A percentile compares a stretch with the other conserved stretches of the same genome.
These are phyloP conservation scores for Acer yangbiense DNA, from an alignment of 345 rosid genomes.

Conservation along the genomic window DNA sequence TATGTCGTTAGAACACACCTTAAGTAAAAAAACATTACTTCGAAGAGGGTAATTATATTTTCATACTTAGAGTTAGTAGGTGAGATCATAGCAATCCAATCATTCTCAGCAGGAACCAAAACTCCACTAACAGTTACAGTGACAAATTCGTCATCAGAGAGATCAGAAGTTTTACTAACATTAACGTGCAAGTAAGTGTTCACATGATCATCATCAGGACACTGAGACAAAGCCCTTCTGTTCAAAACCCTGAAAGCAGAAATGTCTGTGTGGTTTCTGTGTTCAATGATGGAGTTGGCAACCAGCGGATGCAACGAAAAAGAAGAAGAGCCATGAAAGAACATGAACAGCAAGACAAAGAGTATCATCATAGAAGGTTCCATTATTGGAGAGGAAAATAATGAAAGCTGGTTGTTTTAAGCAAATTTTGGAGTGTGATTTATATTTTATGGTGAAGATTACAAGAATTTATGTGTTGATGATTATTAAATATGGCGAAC, in stretches of 20 bases:
- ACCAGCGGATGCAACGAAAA: slow-evolving; percentile 36
- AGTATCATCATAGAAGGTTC: background rate
- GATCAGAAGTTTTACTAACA: slow-evolving; percentile 10
- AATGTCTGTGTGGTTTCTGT: slow-evolving; percentile 45
- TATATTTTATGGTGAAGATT: background rate
- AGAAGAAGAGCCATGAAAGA: slow-evolving; percentile 7
- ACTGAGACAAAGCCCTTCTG: slow-evolving; percentile 39
- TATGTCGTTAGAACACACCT: too few species aligned
- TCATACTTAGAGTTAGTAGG: slow-evolving; percentile 54
- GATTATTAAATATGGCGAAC: background rate
- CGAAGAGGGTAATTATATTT: too few species aligned
- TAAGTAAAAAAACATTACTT: too few species aligned
- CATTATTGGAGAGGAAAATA: background rate
- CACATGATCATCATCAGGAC: slow-evolving; percentile 18
- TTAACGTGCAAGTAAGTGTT: slow-evolving; percentile 41
- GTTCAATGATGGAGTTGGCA: slow-evolving; percentile 29
- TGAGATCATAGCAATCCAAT: slow-evolving; percentile 75
- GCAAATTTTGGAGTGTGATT: background rate
- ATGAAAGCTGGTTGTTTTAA: background rate
- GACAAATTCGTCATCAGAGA: slow-evolving; percentile 41
- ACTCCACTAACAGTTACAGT: slow-evolving; percentile 55
- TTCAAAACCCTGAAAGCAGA: slow-evolving; percentile 57
- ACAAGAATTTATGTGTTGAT: background rate
- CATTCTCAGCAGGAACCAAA: slow-evolving; percentile 31
- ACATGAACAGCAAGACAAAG: background rate